Evolutionary conservation across 176 grass and related monocot species (phyloP), one percentile per base, ranked within the genome.

Genomic region (Carex pumila): DNA sequence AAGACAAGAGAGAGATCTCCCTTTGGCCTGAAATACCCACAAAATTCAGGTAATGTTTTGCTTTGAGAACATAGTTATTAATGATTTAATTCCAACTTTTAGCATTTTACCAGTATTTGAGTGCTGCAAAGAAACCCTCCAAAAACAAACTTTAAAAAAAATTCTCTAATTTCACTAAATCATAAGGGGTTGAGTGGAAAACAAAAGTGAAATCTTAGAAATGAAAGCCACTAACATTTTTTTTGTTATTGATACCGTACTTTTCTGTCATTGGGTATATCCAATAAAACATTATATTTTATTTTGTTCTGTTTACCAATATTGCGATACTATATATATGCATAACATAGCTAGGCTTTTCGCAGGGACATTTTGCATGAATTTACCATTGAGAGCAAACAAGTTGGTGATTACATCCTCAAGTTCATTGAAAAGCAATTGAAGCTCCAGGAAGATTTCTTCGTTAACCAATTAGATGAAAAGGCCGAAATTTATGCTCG

Each of bases 21-120:
- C 69, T 89, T 2, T 94, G 92, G 92, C 92, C 92, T 15, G 3
- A 17, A 25, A 61, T 84, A n/a, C 92, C 92, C 0, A 32, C 75
- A 53, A 19, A 12, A 6, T 88, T 94, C 85, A 94, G 73, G 92
- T 89, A 61, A 43, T 39, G 37, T 39, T 39, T 5, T 39, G 37
- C 37, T 39, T 39, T 39, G 37, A 39, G 37, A 39, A 39, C 37
- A 39, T 39, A 39, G 37, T 5, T 39, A 39, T 87, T 45, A 8
- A 45, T 45, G 43, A 39, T 45, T 45, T 45, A 8, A 8, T 45
- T 45, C 43, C 7, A 45, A 45, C 22, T 56, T 22, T 0, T n/a
- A 59, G 57, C 17, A 59, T 59, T 45, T 45, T 45, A 59, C 57
- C 49, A 57, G 67, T 43, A 72, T 72, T 21, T 72, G 15, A 14